A percentile compares a stretch with the other conserved stretches of the same genome.
Evolutionary conservation across 1,284 basidiomycete species (phyloP).

Genomic region (Sanghuangporus sanghuang): DNA sequence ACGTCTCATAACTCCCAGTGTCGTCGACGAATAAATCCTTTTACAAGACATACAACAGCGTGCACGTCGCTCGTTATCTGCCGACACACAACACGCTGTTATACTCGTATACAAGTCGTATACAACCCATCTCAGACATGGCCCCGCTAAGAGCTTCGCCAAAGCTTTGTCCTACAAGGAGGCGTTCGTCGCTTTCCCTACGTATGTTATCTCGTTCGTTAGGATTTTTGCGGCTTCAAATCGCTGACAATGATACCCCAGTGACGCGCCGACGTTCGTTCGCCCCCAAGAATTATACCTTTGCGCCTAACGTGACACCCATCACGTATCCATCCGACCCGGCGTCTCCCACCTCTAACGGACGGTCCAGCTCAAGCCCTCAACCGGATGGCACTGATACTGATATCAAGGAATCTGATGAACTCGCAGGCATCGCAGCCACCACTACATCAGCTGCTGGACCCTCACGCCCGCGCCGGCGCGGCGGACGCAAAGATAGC

Average conservation of each 20-base stretch:
- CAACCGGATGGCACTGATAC: background rate
- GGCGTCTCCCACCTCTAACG: conserved; percentile 8
- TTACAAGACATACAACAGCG: background rate
- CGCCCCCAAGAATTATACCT: conserved; percentile 47
- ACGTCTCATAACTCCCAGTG: background rate
- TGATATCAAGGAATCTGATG: background rate
- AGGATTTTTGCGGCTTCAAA: background rate
- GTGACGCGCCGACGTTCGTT: conserved; percentile 17
- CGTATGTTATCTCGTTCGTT: conserved; percentile 28
- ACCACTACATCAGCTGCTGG: background rate
- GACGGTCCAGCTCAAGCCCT: background rate
- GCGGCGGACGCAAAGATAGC: conserved; percentile 20
- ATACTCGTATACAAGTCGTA: background rate
- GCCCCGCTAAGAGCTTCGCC: conserved; percentile 6
- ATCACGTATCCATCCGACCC: conserved; percentile 39
- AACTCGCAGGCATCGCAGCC: background rate
- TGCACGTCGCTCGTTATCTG: background rate
- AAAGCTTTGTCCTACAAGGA: conserved; percentile 21
- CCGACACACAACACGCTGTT: background rate
- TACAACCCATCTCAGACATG: background rate
- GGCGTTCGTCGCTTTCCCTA: conserved; percentile 38
- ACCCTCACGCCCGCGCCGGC: conserved; percentile 9
- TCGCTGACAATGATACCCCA: background rate
- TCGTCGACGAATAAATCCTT: background rate
- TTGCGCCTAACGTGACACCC: conserved; percentile 69